A percentile compares a stretch with the other conserved stretches of the same genome.
Evolutionary conservation across 177 flowering plant genomes (phyloP).

Genomic region (Telopea speciosissima): DNA sequence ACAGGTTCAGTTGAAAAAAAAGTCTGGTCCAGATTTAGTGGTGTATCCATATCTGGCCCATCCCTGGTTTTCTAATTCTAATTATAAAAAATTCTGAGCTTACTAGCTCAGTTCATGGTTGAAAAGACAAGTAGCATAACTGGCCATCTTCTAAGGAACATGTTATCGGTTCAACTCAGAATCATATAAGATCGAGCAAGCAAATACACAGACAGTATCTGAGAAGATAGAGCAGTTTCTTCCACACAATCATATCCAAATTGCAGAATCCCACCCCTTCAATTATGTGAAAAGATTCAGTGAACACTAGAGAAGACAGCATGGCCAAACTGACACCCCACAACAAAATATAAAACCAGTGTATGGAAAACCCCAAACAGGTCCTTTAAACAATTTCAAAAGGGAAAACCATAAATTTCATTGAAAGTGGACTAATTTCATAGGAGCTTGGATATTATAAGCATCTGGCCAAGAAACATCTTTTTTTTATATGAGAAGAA

Average conservation of each 20-base stretch:
- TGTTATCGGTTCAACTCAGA: not conserved
- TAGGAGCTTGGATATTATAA: not conserved
- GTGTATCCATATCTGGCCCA: too few relatives aligned
- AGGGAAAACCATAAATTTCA: slow-evolving; percentile 21
- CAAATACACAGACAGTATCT: slow-evolving; percentile 8
- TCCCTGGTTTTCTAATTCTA: too few relatives aligned
- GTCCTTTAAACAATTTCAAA: slow-evolving; percentile 1
- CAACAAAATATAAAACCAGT: slow-evolving; percentile 18
- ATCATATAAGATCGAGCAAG: slow-evolving; percentile 5
- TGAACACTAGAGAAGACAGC: slow-evolving; percentile 19
- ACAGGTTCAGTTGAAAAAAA: too few relatives aligned
- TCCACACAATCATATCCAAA: slow-evolving; percentile 20
- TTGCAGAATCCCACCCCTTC: slow-evolving; percentile 19
- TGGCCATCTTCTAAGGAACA: not conserved
- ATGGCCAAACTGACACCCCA: slow-evolving; percentile 53
- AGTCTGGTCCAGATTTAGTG: too few relatives aligned
- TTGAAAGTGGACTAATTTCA: slow-evolving; percentile 24
- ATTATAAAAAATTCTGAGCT: too few relatives aligned
- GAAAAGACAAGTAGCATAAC: not conserved
- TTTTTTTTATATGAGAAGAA: too few relatives aligned
- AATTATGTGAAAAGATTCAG: slow-evolving; percentile 16
- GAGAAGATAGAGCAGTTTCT: slow-evolving; percentile 8
- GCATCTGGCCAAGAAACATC: too few relatives aligned
- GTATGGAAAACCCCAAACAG: not conserved
- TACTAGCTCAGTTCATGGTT: not conserved